A percentile compares a stretch with the other conserved stretches of the same genome.
phyloP scores from a whole-genome alignment of 2,329 filamentous ascomycete genomes.

The Cryphonectria parasitica region DNA sequence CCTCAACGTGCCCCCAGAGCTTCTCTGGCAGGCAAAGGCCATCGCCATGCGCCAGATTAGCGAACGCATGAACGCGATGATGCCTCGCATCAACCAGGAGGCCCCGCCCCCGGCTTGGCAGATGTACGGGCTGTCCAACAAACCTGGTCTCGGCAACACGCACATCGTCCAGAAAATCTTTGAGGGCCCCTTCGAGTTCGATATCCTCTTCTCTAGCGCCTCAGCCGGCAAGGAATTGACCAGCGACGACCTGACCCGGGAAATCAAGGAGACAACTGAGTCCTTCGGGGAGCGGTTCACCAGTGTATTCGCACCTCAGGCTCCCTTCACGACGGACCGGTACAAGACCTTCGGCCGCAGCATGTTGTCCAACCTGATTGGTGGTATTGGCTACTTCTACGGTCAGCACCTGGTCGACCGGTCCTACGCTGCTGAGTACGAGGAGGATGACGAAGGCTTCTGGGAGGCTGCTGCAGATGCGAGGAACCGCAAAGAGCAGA shows the following conservation, averaged over 20 bases:
- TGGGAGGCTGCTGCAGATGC: slow-evolving; percentile 91
- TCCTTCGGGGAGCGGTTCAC: slow-evolving; percentile 77
- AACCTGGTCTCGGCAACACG: slow-evolving; percentile 72
- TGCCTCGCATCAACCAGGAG: slow-evolving; percentile 48
- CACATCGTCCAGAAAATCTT: slow-evolving; percentile 93
- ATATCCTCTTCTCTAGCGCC: slow-evolving; percentile 84
- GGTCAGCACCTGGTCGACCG: slow-evolving; percentile 87
- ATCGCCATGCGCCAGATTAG: slow-evolving; percentile 59
- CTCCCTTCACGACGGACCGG: slow-evolving; percentile 74
- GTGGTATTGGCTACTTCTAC: slow-evolving; percentile 94
- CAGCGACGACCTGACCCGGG: slow-evolving; percentile 67
- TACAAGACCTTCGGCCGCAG: slow-evolving; percentile 82
- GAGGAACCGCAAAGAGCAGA: slow-evolving; percentile 67
- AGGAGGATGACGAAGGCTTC: slow-evolving; percentile 93
- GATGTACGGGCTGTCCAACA: slow-evolving; percentile 77
- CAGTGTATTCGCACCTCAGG: slow-evolving; percentile 70
- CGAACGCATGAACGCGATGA: slow-evolving; percentile 52
- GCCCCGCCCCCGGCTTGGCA: slow-evolving; percentile 79
- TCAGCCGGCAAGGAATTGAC: slow-evolving; percentile 62
- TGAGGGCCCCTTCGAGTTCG: slow-evolving; percentile 88
- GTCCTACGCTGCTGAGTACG: slow-evolving; percentile 89
- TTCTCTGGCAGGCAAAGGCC: slow-evolving; percentile 81
- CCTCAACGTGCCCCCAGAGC: slow-evolving; percentile 65
- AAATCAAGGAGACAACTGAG: slow-evolving; percentile 68
- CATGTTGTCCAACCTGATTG: slow-evolving; percentile 91